Base-by-base conservation (phyloP, 495 filamentous ascomycete species). In the Penicillium coffeae region DNA sequence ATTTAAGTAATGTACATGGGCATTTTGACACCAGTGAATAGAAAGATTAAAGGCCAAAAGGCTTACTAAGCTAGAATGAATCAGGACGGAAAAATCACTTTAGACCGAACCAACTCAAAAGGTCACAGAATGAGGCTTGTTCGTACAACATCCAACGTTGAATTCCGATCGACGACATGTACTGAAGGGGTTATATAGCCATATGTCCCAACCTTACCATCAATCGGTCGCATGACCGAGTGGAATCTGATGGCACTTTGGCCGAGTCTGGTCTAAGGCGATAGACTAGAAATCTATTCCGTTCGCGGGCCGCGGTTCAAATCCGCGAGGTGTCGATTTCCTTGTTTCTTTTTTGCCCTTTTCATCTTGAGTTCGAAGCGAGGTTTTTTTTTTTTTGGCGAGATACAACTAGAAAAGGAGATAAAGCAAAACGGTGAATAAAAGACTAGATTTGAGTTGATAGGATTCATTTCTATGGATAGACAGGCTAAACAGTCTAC, bases 371-470 rank as follows among this genome's bases (percentile, higher is more conserved):
- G 5, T 37, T 37, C 13, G 5, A 6, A 4, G 5, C 12, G 5
- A 7, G 5, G 4, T 5, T 37, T 37, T 37, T 14, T 18, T 37
- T 37, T 18, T 37, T 37, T 37, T 37, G 5, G n/a, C n/a, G n/a
- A 33, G 30, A 33, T 33, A 33, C 30, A 33, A 7, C 13, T 33
- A 13, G 13, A 13, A 33, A 8, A 33, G 30, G 30, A 33, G 30
- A 33, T 7, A 33, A 13, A 33, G 8, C 30, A 13, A 13, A 13
- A 33, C 13, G 30, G 30, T 7, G 13, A 13, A 33, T 33, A 7
- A 8, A 33, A 33, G 52, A 52, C 33, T 37, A 45, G 27, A 50
- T 54, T 50, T n/a, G n/a, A n/a, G n/a, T n/a, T n/a, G n/a, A n/a
- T n/a, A n/a, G n/a, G n/a, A n/a, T n/a, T n/a, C n/a, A n/a, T n/a